phyloP scores from a whole-genome alignment of 2,329 filamentous ascomycete species.

The Ophiostoma sp. region DNA sequence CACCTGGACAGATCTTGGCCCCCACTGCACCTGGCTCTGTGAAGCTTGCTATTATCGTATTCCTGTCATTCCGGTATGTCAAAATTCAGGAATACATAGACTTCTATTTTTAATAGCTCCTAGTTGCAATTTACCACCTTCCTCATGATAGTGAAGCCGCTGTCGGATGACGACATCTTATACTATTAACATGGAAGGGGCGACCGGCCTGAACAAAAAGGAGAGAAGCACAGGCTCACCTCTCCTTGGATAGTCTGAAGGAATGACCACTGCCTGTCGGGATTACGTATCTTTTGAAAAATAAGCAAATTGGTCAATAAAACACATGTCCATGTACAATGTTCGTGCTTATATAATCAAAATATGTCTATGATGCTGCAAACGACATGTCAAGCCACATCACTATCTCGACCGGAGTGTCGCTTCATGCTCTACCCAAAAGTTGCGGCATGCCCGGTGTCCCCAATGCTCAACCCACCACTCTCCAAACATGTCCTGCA shows the following conservation, averaged over 20 bases:
- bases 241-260: background rate
- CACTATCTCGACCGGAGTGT: slow-evolving; percentile 47
- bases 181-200: background rate
- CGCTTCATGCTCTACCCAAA: slow-evolving; percentile 75
- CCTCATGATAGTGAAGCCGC: background rate
- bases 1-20: background rate
- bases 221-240: background rate
- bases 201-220: background rate
- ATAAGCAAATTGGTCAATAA: background rate
- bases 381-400: background rate
- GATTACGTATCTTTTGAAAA: background rate
- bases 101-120: background rate
- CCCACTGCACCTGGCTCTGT: background rate
- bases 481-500: slow-evolving; percentile 90
- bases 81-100: background rate
- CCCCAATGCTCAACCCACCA: slow-evolving; percentile 95
- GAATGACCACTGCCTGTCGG: background rate
- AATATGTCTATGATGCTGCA: background rate
- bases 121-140: background rate
- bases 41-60: background rate
- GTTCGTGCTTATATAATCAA: background rate
- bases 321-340: background rate
- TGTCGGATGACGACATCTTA: background rate
- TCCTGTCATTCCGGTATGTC: background rate
- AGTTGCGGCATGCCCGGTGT: slow-evolving; percentile 71